These are phyloP conservation scores for Austropuccinia psidii DNA, from an alignment of 1,284 basidiomycete species.

Conservation along the genomic window DNA sequence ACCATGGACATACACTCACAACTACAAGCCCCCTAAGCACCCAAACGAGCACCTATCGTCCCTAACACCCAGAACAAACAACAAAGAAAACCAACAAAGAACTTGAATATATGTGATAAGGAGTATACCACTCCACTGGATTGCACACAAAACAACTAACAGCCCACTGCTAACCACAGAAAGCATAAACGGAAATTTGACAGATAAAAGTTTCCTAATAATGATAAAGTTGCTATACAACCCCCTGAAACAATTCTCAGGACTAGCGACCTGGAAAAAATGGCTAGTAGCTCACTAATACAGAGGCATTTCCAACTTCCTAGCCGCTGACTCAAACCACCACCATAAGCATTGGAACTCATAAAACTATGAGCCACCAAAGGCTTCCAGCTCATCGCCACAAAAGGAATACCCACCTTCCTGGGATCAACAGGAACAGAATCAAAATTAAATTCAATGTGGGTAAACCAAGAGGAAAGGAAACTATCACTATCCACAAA, in stretches of 20 bases:
- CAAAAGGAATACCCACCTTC: slow-evolving; percentile 15
- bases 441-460: neutral
- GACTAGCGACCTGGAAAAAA: neutral
- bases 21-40: neutral
- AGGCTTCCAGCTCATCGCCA: neutral
- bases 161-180: too few relatives aligned
- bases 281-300: neutral
- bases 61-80: neutral
- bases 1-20: neutral
- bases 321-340: slow-evolving; percentile 1
- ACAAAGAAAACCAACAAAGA: neutral
- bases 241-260: too few relatives aligned
- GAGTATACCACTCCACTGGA: too few relatives aligned
- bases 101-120: slow-evolving; percentile 6
- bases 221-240: neutral
- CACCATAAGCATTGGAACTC: slow-evolving; percentile 4
- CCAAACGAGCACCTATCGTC: neutral
- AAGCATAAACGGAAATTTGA: too few relatives aligned
- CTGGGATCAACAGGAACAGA: neutral
- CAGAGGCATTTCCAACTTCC: neutral
- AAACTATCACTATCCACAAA: neutral
- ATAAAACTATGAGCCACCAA: neutral
- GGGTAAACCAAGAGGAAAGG: neutral
- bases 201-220: neutral
- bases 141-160: too few relatives aligned